Percentiles rank a stretch among this genome's conserved stretches.
These are phyloP conservation scores for Thamnidium elegans DNA, from an alignment of 192 early-diverging fungal species.

Conservation along the genomic window DNA sequence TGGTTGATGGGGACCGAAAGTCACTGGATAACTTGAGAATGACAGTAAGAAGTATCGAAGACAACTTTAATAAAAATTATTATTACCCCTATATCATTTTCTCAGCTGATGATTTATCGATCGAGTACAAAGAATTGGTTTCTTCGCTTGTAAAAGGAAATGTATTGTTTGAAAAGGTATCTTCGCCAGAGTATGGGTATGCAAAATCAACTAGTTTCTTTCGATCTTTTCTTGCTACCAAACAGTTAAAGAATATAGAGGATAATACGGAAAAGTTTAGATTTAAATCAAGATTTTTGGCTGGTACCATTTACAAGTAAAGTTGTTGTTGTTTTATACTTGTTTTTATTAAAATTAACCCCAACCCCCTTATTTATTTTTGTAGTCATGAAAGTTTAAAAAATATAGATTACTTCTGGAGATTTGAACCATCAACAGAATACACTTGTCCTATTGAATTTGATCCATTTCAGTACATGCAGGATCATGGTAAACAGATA, in stretches of 20 bases:
- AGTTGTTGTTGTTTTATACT: no score
- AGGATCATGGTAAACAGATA: constrained; percentile 43
- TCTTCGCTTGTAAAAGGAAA: constrained; percentile 16
- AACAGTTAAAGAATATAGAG: constrained; percentile 26
- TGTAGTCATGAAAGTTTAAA: constrained; percentile 52
- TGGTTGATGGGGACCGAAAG: constrained; percentile 18
- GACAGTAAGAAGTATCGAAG: constrained; percentile 36
- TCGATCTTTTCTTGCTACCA: constrained; percentile 23
- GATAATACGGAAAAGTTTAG: constrained; percentile 30
- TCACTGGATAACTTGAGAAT: constrained; percentile 16
- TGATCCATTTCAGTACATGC: constrained; percentile 58
- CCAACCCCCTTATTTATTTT: constrained; percentile 6
- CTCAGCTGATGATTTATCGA: constrained; percentile 19
- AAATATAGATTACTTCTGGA: constrained; percentile 57
- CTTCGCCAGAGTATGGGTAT: constrained; percentile 22
- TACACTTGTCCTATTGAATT: constrained; percentile 52
- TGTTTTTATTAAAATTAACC: no score
- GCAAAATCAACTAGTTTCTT: constrained; percentile 20
- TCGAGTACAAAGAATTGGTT: constrained; percentile 33
- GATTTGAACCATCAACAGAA: constrained; percentile 48
- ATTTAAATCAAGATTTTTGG: constrained; percentile 48
- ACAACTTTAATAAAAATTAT: constrained; percentile 27
- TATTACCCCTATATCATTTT: constrained; percentile 39
- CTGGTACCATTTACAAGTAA: constrained; percentile 38
- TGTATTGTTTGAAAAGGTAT: constrained; percentile 29